phyloP scores from a whole-genome alignment of 176 grass and related monocot genomes.

The Areca catechu region DNA sequence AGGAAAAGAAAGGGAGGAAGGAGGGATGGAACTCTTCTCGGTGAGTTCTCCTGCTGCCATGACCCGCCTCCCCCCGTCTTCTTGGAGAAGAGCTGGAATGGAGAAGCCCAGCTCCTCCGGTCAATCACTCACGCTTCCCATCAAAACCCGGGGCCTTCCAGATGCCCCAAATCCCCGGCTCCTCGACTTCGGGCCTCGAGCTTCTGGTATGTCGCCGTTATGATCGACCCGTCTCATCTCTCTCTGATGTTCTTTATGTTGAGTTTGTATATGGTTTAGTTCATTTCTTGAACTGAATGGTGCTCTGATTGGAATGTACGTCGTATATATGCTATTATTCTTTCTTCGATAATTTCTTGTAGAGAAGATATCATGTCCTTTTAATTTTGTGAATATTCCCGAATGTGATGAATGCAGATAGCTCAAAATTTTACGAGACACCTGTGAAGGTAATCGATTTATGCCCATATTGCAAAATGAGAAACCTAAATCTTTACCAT shows the following conservation, averaged over 20 bases:
- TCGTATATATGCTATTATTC: too few relatives aligned
- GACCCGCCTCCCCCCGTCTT: not conserved
- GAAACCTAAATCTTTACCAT: too few relatives aligned
- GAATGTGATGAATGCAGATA: too few relatives aligned
- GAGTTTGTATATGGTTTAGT: not conserved
- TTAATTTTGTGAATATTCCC: too few relatives aligned
- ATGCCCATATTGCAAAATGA: too few relatives aligned
- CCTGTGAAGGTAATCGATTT: too few relatives aligned
- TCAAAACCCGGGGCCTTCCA: not conserved
- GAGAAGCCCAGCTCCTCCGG: not conserved
- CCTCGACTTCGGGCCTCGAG: not conserved
- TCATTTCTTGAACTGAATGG: too few relatives aligned
- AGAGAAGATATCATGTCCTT: too few relatives aligned
- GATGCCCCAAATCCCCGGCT: not conserved
- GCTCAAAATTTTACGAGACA: too few relatives aligned
- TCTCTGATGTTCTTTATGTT: not conserved
- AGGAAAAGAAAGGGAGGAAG: not conserved
- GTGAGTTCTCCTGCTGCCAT: not conserved
- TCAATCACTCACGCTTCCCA: not conserved
- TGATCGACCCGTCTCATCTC: not conserved
- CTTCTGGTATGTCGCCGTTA: not conserved
- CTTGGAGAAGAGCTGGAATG: not conserved
- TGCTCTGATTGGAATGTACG: too few relatives aligned
- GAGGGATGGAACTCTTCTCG: constrained; percentile 3
- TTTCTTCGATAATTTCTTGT: too few relatives aligned